phyloP scores from a whole-genome alignment of 768 basidiomycete genomes.

The Suillus clintonianus region DNA sequence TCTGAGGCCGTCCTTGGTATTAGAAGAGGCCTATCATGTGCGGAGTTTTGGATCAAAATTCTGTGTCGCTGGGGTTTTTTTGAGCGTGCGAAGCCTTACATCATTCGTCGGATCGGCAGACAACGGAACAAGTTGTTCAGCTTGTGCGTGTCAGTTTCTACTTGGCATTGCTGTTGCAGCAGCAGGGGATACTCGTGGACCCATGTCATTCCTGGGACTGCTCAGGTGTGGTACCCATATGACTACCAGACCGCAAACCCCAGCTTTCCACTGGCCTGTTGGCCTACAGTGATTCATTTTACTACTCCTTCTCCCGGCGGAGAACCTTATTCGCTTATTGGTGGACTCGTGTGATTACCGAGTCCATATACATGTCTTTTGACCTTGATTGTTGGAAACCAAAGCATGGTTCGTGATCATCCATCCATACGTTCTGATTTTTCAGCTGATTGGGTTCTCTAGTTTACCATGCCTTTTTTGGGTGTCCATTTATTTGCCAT shows the following conservation, averaged over 20 bases:
- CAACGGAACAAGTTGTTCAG: slow-evolving; percentile 7
- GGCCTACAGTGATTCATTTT: not conserved
- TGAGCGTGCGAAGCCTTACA: not conserved
- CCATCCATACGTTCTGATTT: not conserved
- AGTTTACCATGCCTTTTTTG: not conserved
- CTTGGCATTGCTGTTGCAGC: slow-evolving; percentile 48
- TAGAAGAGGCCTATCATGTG: too few species aligned
- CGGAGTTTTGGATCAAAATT: too few species aligned
- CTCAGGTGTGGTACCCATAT: slow-evolving; percentile 63
- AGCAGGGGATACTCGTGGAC: slow-evolving; percentile 64
- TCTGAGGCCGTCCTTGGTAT: too few species aligned
- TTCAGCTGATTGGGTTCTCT: not conserved
- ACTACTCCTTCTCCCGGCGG: not conserved
- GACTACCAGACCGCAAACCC: slow-evolving; percentile 49
- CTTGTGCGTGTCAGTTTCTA: slow-evolving; percentile 7
- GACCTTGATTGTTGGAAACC: not conserved
- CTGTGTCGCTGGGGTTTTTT: too few species aligned
- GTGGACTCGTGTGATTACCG: not conserved
- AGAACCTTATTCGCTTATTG: not conserved
- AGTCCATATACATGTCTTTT: not conserved
- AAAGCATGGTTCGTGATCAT: not conserved
- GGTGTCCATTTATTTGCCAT: not conserved
- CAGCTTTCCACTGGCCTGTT: slow-evolving; percentile 50
- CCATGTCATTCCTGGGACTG: slow-evolving; percentile 51
- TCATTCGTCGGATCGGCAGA: not conserved